Evolutionary conservation across 306 rosid species (phyloP).

Genomic region (Fragaria nilgerrensis): DNA sequence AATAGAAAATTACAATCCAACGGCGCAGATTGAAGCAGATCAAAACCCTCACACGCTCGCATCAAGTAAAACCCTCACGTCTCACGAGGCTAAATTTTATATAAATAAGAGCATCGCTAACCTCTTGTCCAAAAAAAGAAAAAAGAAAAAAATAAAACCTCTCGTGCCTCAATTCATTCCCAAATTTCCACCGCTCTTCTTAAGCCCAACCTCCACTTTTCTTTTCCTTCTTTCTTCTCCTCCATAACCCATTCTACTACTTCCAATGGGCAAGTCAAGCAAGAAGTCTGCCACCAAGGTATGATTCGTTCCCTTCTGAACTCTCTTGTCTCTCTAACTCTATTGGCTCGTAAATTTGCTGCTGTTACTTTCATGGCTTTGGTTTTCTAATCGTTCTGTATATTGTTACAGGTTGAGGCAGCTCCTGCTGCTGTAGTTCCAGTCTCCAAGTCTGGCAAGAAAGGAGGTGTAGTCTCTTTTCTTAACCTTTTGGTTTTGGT

Average conservation of each 20-base stretch:
- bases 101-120: conserved; percentile 6
- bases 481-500: not conserved
- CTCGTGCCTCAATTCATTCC: not conserved
- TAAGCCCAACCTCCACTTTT: conserved; percentile 11
- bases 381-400: not conserved
- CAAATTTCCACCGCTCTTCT: conserved; percentile 7
- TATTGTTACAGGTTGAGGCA: conserved; percentile 54
- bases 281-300: conserved; percentile 77
- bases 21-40: not conserved
- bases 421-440: conserved; percentile 58
- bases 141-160: no score
- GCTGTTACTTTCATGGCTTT: not conserved
- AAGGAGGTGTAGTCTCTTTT: conserved; percentile 40
- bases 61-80: no score
- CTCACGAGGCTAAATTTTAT: not conserved
- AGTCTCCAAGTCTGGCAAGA: conserved; percentile 48
- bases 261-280: conserved; percentile 70
- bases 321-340: not conserved
- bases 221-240: not conserved
- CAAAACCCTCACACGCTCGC: not conserved
- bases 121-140: not conserved
- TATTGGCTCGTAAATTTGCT: not conserved
- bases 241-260: not conserved
- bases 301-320: not conserved
- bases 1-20: not conserved